Evolutionary conservation across 78 protist genomes (phyloP), one percentile per base, ranked within the genome.

Genomic region (Salpingoeca rosetta): DNA sequence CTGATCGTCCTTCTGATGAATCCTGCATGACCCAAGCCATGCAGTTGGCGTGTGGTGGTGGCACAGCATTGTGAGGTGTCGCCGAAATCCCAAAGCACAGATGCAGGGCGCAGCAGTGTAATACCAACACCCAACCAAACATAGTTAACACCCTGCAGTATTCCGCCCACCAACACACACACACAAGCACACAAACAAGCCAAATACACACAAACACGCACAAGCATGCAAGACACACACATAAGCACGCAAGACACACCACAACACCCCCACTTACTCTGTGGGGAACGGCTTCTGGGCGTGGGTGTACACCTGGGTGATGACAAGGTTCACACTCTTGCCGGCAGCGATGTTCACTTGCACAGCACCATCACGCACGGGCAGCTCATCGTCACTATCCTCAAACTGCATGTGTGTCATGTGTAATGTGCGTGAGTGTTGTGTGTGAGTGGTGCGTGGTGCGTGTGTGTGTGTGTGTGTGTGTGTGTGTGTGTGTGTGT

Each of bases 261-360:
- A 56, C 11, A 56, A 56, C 22, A 56, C 11, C 11, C 11, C 22
- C 22, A 25, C 22, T 11, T 56, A 56, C 72, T 22, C 22, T 56
- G 12, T 78, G 82, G 82, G 82, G 57, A 26, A 42, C 31, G 82
- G 56, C 44, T 7, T 12, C 82, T 78, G 82, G 41, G 82, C 40
- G 41, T 42, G 10, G 31, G 82, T 3, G n/a, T 41, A 26, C 38
- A 78, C 82, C 7, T 17, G 22, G 3, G 7, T 39, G 82, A 78
- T 27, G 45, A 56, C 28, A 17, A 78, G 31, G 12, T 7, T 42
- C 56, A 78, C 56, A 11, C 56, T 17, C 3, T 78, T 35, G 51
- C 51, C 82, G 12, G 44, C 41, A 56, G 57, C 82, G 40, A 78
- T n/a, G n/a, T 44, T 37, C 56, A 37, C 82, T 39, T 41, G 56